These are phyloP conservation scores for Sarcomyxa edulis DNA, from an alignment of 768 basidiomycete genomes.

Conservation along the genomic window DNA sequence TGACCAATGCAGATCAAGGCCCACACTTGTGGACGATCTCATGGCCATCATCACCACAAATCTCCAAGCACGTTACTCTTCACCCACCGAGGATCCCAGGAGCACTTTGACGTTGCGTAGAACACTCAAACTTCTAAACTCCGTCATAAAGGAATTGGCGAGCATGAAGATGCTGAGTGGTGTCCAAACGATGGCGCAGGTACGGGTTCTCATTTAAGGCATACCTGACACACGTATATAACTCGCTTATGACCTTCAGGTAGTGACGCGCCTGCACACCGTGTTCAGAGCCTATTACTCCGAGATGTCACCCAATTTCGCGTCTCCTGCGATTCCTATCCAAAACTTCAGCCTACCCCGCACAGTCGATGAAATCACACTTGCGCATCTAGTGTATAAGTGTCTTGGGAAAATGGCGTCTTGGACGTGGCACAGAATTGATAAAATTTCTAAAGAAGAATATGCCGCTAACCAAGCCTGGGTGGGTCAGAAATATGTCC, in stretches of 20 bases:
- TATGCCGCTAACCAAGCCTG: slow-evolving; percentile 41
- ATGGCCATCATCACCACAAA: slow-evolving; percentile 49
- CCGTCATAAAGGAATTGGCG: slow-evolving; percentile 65
- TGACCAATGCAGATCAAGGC: slow-evolving; percentile 35
- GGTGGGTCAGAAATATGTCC: slow-evolving; percentile 39
- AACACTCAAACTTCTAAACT: slow-evolving; percentile 58
- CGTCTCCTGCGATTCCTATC: slow-evolving; percentile 28
- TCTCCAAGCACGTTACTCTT: slow-evolving; percentile 44
- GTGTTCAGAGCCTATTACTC: slow-evolving; percentile 61
- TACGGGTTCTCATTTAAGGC: slow-evolving; percentile 24
- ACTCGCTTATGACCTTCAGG: slow-evolving; percentile 27
- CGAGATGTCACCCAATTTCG: slow-evolving; percentile 39
- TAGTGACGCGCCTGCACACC: slow-evolving; percentile 47
- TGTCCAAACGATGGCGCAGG: slow-evolving; percentile 60
- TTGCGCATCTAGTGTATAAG: slow-evolving; percentile 74
- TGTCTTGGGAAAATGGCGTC: slow-evolving; percentile 61
- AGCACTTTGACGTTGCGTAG: slow-evolving; percentile 51
- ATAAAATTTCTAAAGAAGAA: slow-evolving; percentile 37
- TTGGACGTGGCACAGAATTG: slow-evolving; percentile 65
- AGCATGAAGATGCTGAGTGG: slow-evolving; percentile 67
- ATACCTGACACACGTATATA: not conserved
- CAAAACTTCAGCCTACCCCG: slow-evolving; percentile 37
- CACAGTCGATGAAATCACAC: slow-evolving; percentile 33
- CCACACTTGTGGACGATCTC: slow-evolving; percentile 50
- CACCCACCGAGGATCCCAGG: slow-evolving; percentile 32